Percentiles rank a stretch among this genome's conserved stretches.
These are phyloP conservation scores for Syzygium grande DNA, from an alignment of 345 rosid species.

Conservation along the genomic window DNA sequence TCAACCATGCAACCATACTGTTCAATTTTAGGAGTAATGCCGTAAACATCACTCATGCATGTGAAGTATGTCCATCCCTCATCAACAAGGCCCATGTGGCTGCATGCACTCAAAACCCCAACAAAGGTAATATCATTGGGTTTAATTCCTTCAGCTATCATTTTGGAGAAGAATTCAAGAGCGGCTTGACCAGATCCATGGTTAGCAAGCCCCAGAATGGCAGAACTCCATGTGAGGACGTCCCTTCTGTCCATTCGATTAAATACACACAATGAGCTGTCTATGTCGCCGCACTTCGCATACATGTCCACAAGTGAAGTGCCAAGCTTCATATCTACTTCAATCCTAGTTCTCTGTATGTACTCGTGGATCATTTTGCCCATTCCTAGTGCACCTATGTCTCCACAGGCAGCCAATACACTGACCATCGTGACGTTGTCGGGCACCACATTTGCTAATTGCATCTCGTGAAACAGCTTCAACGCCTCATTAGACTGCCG, in stretches of 20 bases:
- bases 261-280: slow-evolving; percentile 11
- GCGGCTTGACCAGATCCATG: slow-evolving; percentile 11
- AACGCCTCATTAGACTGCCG: slow-evolving; percentile 1
- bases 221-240: slow-evolving; percentile 14
- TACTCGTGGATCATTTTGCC: slow-evolving; percentile 11
- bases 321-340: slow-evolving; percentile 11
- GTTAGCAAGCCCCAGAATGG: slow-evolving; percentile 18
- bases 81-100: slow-evolving; percentile 13
- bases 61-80: slow-evolving; percentile 6
- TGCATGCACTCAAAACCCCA: slow-evolving; percentile 13
- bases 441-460: slow-evolving; percentile 2
- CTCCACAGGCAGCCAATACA: slow-evolving; percentile 17
- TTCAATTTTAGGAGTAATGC: slow-evolving; percentile 5
- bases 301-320: slow-evolving; percentile 20
- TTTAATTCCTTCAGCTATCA: slow-evolving; percentile 7
- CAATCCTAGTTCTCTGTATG: slow-evolving; percentile 7
- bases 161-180: slow-evolving; percentile 2
- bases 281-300: slow-evolving; percentile 15
- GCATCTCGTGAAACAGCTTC: neutral
- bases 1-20: slow-evolving; percentile 19
- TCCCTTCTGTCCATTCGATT: slow-evolving; percentile 9
- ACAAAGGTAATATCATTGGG: slow-evolving; percentile 16
- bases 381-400: slow-evolving; percentile 7
- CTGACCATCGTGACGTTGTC: slow-evolving; percentile 20
- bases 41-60: slow-evolving; percentile 3